Conservation (phyloP, 495 filamentous ascomycete genomes). For the Talaromyces wortmannii region DNA sequence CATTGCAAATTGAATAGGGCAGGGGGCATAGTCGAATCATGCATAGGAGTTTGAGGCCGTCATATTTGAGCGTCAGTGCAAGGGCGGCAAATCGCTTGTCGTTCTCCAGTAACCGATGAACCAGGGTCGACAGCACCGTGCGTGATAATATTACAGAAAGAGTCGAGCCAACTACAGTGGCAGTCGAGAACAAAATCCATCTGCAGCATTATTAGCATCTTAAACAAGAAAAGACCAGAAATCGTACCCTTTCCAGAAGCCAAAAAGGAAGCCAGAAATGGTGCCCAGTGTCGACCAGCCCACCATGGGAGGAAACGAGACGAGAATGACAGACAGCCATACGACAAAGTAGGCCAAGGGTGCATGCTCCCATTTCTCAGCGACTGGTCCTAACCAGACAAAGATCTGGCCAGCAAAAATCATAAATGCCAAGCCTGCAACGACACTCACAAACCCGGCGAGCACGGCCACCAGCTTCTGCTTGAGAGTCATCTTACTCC, state of each 20-base stretch:
- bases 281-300: constrained; percentile 87
- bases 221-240: neutral
- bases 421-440: constrained; percentile 58
- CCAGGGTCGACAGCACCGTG: constrained; percentile 68
- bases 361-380: constrained; percentile 64
- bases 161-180: constrained; percentile 70
- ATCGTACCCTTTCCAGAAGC: constrained; percentile 72
- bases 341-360: constrained; percentile 69
- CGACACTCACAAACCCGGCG: constrained; percentile 38
- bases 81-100: constrained; percentile 75
- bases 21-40: constrained; percentile 93
- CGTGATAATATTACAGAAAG: constrained; percentile 74
- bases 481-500: constrained; percentile 47
- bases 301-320: constrained; percentile 85
- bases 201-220: constrained; percentile 17
- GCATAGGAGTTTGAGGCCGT: constrained; percentile 80
- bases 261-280: constrained; percentile 87
- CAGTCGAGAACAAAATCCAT: constrained; percentile 78
- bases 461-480: constrained; percentile 54
- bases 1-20: constrained; percentile 93
- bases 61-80: constrained; percentile 62
- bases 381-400: constrained; percentile 58
- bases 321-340: constrained; percentile 68
- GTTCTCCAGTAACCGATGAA: constrained; percentile 68
- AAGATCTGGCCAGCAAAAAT: constrained; percentile 75